Evolutionary conservation across 257 asterid genomes (phyloP).

Genomic region (Buddleja alternifolia): DNA sequence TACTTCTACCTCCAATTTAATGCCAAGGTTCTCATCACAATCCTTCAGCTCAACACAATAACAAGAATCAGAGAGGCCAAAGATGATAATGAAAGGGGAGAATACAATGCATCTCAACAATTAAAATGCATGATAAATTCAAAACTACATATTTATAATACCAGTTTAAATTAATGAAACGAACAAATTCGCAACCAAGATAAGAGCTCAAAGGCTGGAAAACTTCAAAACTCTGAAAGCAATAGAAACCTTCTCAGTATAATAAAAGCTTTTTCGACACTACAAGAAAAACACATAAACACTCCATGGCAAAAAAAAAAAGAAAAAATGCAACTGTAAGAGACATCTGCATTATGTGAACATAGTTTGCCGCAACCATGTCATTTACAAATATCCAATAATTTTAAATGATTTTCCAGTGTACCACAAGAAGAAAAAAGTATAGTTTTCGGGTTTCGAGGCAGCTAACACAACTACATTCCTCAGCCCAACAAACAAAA

Average conservation of each 20-base stretch:
- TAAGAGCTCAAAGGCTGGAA: background rate
- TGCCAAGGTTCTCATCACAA: conserved; percentile 47
- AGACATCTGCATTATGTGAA: background rate
- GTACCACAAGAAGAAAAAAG: background rate
- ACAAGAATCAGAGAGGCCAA: conserved; percentile 12
- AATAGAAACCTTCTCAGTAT: background rate
- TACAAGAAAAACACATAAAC: background rate
- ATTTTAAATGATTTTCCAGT: background rate
- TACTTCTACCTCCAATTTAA: conserved; percentile 47
- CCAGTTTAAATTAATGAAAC: background rate
- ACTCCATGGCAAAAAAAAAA: conserved; percentile 17
- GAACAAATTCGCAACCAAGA: background rate
- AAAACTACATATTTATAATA: background rate
- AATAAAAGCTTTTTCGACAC: background rate
- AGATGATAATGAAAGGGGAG: background rate
- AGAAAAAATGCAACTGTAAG: too few relatives aligned
- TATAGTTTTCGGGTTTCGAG: background rate
- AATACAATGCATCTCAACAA: background rate
- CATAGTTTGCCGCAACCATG: background rate
- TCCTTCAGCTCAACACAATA: conserved; percentile 47
- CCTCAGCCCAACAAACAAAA: background rate
- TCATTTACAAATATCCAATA: background rate
- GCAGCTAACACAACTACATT: background rate
- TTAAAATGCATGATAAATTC: background rate
- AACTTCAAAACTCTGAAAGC: background rate